These are phyloP conservation scores for Gynostemma pentaphyllum DNA, from an alignment of 306 rosid genomes.

Conservation along the genomic window DNA sequence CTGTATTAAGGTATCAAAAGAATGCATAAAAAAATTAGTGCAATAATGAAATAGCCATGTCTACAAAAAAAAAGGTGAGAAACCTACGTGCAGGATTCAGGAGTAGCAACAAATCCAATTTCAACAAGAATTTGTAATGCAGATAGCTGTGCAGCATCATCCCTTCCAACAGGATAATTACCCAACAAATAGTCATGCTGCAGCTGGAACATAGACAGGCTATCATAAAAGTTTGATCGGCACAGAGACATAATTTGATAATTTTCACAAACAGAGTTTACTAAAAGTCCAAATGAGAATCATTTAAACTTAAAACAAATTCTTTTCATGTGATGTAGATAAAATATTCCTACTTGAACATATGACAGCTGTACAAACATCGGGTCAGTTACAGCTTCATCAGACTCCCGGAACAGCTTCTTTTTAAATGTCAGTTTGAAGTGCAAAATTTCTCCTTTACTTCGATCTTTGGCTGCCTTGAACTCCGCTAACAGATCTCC, in stretches of 20 bases:
- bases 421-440: constrained; percentile 76
- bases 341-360: constrained; percentile 53
- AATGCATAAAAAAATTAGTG: not conserved
- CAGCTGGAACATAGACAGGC: constrained; percentile 43
- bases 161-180: constrained; percentile 89
- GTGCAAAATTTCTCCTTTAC: constrained; percentile 87
- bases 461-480: constrained; percentile 80
- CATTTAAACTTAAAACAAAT: not conserved
- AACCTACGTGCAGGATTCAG: constrained; percentile 82
- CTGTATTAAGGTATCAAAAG: not conserved
- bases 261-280: not conserved
- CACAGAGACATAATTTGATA: not conserved
- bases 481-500: constrained; percentile 84
- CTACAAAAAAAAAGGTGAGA: no score
- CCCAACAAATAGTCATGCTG: constrained; percentile 93
- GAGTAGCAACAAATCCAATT: constrained; percentile 57
- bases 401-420: constrained; percentile 86
- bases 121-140: constrained; percentile 86
- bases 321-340: not conserved
- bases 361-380: constrained; percentile 90
- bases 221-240: constrained; percentile 6
- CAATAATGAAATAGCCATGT: no score
- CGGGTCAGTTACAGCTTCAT: constrained; percentile 82
- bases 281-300: not conserved
- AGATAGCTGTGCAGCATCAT: constrained; percentile 84